A percentile compares a stretch with the other conserved stretches of the same genome.
These are phyloP conservation scores for Collybiopsis confluens DNA, from an alignment of 768 basidiomycete species.

Conservation along the genomic window DNA sequence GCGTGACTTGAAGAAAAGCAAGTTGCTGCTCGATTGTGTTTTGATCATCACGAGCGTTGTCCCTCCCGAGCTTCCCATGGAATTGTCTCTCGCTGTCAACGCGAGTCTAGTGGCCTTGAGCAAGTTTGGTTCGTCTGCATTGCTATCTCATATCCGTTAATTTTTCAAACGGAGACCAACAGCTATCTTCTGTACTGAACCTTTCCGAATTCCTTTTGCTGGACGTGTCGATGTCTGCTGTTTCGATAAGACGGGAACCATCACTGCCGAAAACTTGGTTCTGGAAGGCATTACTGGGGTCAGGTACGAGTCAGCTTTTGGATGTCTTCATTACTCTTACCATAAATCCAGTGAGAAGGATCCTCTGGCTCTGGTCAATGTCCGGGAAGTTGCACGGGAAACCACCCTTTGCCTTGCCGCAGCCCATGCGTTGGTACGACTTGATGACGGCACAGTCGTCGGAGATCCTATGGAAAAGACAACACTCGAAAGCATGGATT, in stretches of 20 bases:
- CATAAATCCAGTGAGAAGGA: conserved; percentile 45
- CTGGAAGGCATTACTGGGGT: conserved; percentile 92
- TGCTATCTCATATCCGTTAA: not conserved
- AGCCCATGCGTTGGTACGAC: conserved; percentile 89
- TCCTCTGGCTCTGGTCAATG: conserved; percentile 64
- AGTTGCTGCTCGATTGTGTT: conserved; percentile 91
- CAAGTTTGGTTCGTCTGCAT: conserved; percentile 70
- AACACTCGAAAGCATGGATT: conserved; percentile 85
- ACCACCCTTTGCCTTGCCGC: conserved; percentile 88
- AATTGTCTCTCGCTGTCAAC: conserved; percentile 93
- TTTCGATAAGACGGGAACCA: conserved; percentile 99
- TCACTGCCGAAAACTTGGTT: conserved; percentile 93
- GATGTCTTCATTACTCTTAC: not conserved
- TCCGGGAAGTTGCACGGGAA: conserved; percentile 70
- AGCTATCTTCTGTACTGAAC: conserved; percentile 99
- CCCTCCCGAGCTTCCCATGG: conserved; percentile 98
- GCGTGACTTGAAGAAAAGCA: conserved; percentile 88
- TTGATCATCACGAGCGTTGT: conserved; percentile 97
- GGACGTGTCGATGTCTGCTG: conserved; percentile 98
- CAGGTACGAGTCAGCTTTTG: conserved; percentile 52
- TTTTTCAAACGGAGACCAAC: conserved; percentile 5
- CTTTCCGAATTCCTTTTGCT: conserved; percentile 94
- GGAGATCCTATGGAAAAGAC: conserved; percentile 99
- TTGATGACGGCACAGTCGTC: conserved; percentile 92
- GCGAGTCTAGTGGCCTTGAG: conserved; percentile 89